Evolutionary conservation across 257 asterid genomes (phyloP).

Genomic region (Ajuga chamaepitys): DNA sequence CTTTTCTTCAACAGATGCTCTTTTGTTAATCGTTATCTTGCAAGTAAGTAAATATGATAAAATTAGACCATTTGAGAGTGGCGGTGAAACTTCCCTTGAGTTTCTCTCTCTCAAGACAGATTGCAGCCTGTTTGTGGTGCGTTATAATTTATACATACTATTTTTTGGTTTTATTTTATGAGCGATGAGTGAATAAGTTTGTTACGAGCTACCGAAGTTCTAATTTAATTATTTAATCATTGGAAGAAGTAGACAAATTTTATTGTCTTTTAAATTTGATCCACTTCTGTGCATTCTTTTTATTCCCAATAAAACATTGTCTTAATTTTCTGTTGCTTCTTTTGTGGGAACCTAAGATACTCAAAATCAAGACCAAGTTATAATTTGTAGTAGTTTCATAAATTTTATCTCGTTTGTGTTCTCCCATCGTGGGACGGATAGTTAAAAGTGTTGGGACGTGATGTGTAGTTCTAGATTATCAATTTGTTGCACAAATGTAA

Average conservation of each 20-base stretch:
- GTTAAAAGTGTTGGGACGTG: too few relatives aligned
- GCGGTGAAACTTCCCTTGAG: constrained; percentile 86
- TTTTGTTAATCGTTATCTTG: not conserved
- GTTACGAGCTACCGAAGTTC: not conserved
- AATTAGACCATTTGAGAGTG: constrained; percentile 38
- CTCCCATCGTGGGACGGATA: too few relatives aligned
- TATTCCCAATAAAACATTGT: too few relatives aligned
- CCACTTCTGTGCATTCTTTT: too few relatives aligned
- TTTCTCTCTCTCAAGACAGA: constrained; percentile 82
- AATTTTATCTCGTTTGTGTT: too few relatives aligned
- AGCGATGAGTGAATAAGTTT: not conserved
- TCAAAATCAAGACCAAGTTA: too few relatives aligned
- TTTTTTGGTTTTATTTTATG: not conserved
- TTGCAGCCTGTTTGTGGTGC: constrained; percentile 87
- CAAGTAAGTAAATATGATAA: constrained; percentile 24
- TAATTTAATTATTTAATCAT: not conserved
- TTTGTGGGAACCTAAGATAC: too few relatives aligned
- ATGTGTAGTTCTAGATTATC: too few relatives aligned
- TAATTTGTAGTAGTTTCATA: too few relatives aligned
- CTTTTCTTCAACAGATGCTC: not conserved
- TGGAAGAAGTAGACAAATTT: not conserved
- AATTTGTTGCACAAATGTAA: not conserved
- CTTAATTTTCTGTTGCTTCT: too few relatives aligned
- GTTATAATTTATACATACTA: not conserved
- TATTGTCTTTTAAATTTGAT: too few relatives aligned